Percentiles rank a stretch among this genome's conserved stretches.
phyloP scores from a whole-genome alignment of 495 filamentous ascomycete species.

The Podospora sp. region DNA sequence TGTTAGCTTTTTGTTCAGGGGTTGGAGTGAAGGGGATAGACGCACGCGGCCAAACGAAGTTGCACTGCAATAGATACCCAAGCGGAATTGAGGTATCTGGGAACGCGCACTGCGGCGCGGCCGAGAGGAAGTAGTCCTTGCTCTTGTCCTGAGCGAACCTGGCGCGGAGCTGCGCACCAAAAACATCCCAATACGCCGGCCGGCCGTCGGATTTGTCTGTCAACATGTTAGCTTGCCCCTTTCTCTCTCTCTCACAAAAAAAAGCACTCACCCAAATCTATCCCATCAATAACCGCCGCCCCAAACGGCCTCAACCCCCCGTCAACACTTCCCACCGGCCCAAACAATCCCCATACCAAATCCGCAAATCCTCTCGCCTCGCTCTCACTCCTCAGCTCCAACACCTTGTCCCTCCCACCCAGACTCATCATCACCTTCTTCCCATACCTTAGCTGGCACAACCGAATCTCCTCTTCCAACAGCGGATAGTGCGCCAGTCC shows the following conservation, averaged over 20 bases:
- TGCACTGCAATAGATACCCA: constrained; percentile 24
- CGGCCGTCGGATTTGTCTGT: constrained; percentile 31
- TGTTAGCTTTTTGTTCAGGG: neutral
- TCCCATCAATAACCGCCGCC: constrained; percentile 6
- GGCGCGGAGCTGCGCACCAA: constrained; percentile 16
- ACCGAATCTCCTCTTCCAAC: constrained; percentile 50
- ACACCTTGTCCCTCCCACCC: constrained; percentile 53
- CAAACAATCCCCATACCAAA: constrained; percentile 67
- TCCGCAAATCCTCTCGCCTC: constrained; percentile 58
- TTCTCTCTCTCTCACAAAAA: neutral
- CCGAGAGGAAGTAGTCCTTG: constrained; percentile 54
- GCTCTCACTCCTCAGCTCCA: constrained; percentile 51
- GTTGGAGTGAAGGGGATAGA: neutral
- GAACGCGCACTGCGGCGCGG: constrained; percentile 58
- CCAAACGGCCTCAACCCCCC: neutral
- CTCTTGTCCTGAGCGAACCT: constrained; percentile 14
- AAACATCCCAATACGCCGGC: constrained; percentile 21
- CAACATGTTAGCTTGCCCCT: neutral
- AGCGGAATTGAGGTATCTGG: constrained; percentile 43
- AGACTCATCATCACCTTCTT: constrained; percentile 67
- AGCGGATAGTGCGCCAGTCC: constrained; percentile 20
- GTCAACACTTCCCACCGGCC: constrained; percentile 35
- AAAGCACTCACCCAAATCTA: constrained; percentile 4
- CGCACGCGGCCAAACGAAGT: constrained; percentile 27
- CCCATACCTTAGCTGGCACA: constrained; percentile 57